Conservation (phyloP, 2,329 filamentous ascomycete species). For the Amylocarpus encephaloides region DNA sequence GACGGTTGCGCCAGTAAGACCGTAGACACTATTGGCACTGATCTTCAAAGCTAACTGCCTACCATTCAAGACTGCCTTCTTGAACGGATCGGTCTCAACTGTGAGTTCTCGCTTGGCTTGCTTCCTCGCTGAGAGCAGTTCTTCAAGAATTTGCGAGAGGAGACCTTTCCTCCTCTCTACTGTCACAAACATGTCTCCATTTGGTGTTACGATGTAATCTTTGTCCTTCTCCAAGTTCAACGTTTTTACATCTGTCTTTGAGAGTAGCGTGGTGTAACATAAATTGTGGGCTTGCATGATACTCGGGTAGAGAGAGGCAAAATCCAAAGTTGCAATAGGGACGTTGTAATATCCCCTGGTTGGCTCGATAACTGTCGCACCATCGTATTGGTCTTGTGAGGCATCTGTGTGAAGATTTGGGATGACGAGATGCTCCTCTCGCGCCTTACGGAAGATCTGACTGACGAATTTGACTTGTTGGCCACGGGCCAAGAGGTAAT, state of each 20-base stretch:
- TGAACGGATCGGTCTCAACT: conserved; percentile 88
- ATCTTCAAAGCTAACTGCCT: conserved; percentile 93
- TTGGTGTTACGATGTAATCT: conserved; percentile 94
- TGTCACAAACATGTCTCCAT: conserved; percentile 89
- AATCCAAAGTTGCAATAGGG: conserved; percentile 95
- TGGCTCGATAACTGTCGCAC: conserved; percentile 95
- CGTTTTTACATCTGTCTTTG: conserved; percentile 69
- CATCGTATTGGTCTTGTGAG: conserved; percentile 87
- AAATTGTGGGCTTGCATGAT: conserved; percentile 99
- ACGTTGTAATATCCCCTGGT: conserved; percentile 90
- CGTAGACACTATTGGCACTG: conserved; percentile 96
- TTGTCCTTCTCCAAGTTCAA: conserved; percentile 76
- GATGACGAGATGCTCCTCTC: conserved; percentile 90
- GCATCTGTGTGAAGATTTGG: conserved; percentile 69
- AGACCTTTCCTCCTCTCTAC: conserved; percentile 84
- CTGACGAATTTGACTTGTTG: conserved; percentile 98
- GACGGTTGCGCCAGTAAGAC: conserved; percentile 89
- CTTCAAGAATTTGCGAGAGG: conserved; percentile 90
- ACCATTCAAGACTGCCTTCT: conserved; percentile 95
- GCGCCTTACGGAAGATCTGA: conserved; percentile 89
- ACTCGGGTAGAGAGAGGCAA: conserved; percentile 94
- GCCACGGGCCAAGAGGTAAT: conserved; percentile 81
- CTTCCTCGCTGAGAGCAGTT: conserved; percentile 86
- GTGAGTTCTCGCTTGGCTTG: conserved; percentile 87
- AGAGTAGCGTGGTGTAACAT: conserved; percentile 91